A percentile compares a stretch with the other conserved stretches of the same genome.
These are phyloP conservation scores for Calamus simplicifolius DNA, from an alignment of 176 grass and related monocot species.

Conservation along the genomic window DNA sequence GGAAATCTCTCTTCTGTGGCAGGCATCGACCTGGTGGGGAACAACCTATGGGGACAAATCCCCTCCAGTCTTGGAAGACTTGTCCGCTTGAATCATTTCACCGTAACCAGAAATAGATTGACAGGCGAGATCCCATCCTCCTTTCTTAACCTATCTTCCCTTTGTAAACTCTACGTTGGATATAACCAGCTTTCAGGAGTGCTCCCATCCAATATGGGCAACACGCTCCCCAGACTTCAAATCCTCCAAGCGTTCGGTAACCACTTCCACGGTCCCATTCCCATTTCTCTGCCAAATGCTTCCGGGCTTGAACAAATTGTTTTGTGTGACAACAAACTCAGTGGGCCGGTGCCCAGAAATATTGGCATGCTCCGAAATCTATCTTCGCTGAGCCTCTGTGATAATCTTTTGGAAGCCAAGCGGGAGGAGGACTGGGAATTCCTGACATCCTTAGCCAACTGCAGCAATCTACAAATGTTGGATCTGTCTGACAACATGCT, in stretches of 20 bases:
- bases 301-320: not conserved
- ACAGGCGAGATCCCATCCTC: not conserved
- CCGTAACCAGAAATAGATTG: not conserved
- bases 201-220: not conserved
- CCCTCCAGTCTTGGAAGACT: not conserved
- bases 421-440: conserved; percentile 24
- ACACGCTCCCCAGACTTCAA: not conserved
- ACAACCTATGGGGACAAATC: not conserved
- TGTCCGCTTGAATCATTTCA: not conserved
- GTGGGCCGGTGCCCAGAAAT: not conserved
- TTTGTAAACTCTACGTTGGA: not conserved
- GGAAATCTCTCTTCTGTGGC: conserved; percentile 1
- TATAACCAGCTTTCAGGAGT: not conserved
- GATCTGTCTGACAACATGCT: conserved; percentile 23
- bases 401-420: conserved; percentile 29
- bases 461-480: conserved; percentile 17
- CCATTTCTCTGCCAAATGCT: conserved; percentile 1
- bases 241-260: not conserved
- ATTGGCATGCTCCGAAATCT: conserved; percentile 15
- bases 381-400: conserved; percentile 10
- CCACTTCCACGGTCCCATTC: not conserved
- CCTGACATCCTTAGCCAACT: conserved; percentile 26
- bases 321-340: not conserved
- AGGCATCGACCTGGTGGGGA: not conserved
- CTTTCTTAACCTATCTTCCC: not conserved